Evolutionary conservation across 495 filamentous ascomycete species (phyloP), one percentile per base, ranked within the genome.

Genomic region (Neurospora cerealis): DNA sequence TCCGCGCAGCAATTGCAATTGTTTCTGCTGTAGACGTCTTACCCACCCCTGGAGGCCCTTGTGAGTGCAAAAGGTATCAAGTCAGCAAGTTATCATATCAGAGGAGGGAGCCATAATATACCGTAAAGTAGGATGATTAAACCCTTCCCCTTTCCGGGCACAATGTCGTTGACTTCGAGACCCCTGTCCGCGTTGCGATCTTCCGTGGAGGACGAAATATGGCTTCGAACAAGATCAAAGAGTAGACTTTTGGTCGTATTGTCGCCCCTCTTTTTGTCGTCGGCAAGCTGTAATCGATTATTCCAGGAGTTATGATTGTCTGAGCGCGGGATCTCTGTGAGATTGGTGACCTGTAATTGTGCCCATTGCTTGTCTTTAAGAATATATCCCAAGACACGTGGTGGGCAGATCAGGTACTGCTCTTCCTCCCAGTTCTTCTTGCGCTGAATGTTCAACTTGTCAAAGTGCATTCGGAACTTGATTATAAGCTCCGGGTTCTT

Each of bases 1-100:
- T 62, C 10, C 73, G 70, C 39, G 88, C 86, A 1, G 87, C 83
- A 5, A 88, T 79, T 44, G 79, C 44, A 15, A 5, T 71, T 3
- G 77, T 77, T 72, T 86, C 84, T 3, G 88, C 88, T 0, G 88
- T 91, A 2, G 85, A 77, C 1, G 89, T 90, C 76, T 91, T 90
- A 3, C 88, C 88, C 1, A 85, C 83, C 0, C 88, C 88, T 0
- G 89, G 87, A 0, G 78, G 79, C 0, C 89, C 89, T 69, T 85
- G 15, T 41, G 85, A 5, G 90, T 82, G 5, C 90, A 81, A 19
- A 85, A 38, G n/a, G 17, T 24, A 60, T 15, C 5, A 3, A 28
- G 69, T 71, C 60, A 72, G 36, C 66, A 34, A 4, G 3, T 32
- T 37, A 19, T 15, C 44, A 7, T 2, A 10, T 21, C 0, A 17